A percentile compares a stretch with the other conserved stretches of the same genome.
phyloP scores from a whole-genome alignment of 164 flowering plant genomes.

The Vitis cinerea region DNA sequence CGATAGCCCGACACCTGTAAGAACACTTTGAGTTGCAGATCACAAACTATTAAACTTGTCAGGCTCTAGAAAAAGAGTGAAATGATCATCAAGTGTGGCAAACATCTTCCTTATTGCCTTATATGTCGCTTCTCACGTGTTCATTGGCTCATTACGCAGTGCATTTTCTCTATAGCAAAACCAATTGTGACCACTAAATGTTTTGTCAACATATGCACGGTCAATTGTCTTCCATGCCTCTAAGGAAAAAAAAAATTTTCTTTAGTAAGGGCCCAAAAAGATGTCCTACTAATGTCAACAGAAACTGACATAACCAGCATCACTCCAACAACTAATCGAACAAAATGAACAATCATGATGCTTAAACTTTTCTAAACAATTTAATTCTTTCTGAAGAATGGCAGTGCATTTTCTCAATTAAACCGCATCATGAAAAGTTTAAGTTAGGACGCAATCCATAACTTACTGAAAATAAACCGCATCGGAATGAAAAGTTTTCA shows the following conservation, averaged over 20 bases:
- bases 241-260: conserved; percentile 86
- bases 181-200: conserved; percentile 95
- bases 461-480: conserved; percentile 18
- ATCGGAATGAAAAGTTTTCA: conserved; percentile 13
- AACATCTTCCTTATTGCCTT: conserved; percentile 40
- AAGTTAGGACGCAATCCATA: conserved; percentile 11
- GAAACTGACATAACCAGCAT: conserved; percentile 57
- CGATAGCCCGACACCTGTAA: conserved; percentile 94
- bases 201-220: conserved; percentile 92
- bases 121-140: conserved; percentile 85
- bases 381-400: conserved; percentile 22
- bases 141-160: conserved; percentile 90
- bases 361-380: conserved; percentile 31
- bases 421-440: no score
- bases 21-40: conserved; percentile 96
- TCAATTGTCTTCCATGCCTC: conserved; percentile 98
- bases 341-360: conserved; percentile 28
- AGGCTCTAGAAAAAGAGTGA: conserved; percentile 94
- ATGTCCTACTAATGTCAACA: conserved; percentile 38
- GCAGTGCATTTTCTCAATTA: conserved; percentile 20
- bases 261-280: conserved; percentile 84
- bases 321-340: conserved; percentile 42
- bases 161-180: conserved; percentile 93
- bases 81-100: no score
- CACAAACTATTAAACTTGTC: conserved; percentile 81